Evolutionary conservation across 441 rosid genomes (phyloP).

Genomic region (Geranium incanum): DNA sequence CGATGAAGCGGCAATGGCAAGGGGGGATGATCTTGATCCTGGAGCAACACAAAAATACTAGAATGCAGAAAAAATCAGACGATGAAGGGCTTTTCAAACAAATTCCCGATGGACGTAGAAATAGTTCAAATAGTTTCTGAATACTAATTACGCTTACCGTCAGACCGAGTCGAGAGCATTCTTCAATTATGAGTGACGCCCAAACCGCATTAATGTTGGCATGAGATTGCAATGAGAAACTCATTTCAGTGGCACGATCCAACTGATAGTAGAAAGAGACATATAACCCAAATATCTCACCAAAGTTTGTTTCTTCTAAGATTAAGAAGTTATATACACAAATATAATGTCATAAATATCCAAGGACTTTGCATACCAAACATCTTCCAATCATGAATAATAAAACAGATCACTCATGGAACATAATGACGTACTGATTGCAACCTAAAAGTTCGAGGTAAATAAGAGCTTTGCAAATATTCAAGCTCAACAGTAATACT

Average conservation of each 20-base stretch:
- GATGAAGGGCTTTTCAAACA: not conserved
- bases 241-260: constrained; percentile 40
- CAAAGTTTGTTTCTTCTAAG: constrained; percentile 13
- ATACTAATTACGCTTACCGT: constrained; percentile 48
- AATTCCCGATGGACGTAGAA: no score
- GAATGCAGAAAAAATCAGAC: constrained; percentile 35
- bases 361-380: not conserved
- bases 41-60: constrained; percentile 97
- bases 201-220: constrained; percentile 77
- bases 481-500: not conserved
- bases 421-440: not conserved
- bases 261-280: constrained; percentile 45
- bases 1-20: constrained; percentile 83
- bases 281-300: constrained; percentile 23
- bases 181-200: constrained; percentile 86
- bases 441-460: not conserved
- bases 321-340: not conserved
- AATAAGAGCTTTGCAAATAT: not conserved
- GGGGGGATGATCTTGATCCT: constrained; percentile 94
- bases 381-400: not conserved
- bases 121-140: constrained; percentile 5
- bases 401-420: not conserved
- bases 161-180: constrained; percentile 87
- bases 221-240: constrained; percentile 35
- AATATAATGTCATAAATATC: not conserved